phyloP scores from a whole-genome alignment of 2,329 filamentous ascomycete genomes.

The Helotiales sp. region DNA sequence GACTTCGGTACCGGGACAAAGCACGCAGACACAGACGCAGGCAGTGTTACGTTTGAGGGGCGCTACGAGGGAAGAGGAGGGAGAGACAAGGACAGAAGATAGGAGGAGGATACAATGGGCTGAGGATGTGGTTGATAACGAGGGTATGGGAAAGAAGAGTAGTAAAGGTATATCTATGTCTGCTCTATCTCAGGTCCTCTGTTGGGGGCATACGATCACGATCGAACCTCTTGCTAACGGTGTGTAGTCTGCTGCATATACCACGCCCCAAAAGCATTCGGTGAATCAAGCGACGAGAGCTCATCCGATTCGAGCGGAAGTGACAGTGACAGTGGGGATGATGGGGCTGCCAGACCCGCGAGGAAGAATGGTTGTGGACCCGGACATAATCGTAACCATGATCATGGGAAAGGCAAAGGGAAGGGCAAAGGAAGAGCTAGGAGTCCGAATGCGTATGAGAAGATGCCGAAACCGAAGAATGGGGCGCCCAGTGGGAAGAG shows the following conservation, averaged over 20 bases:
- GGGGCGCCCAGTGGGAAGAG: constrained; percentile 6
- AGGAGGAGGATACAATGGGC: constrained; percentile 83
- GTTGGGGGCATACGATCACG: not conserved
- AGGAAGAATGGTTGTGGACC: constrained; percentile 29
- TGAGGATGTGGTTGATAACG: constrained; percentile 91
- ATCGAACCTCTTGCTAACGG: not conserved
- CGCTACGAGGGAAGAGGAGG: constrained; percentile 19
- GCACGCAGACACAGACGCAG: constrained; percentile 18
- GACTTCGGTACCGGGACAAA: not conserved
- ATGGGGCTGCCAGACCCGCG: constrained; percentile 45
- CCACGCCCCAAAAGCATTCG: constrained; percentile 77
- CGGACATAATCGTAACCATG: constrained; percentile 33
- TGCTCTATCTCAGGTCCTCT: not conserved
- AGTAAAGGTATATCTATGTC: constrained; percentile 71
- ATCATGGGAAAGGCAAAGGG: constrained; percentile 38
- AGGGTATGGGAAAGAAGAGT: constrained; percentile 88
- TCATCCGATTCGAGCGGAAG: constrained; percentile 54
- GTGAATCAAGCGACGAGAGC: constrained; percentile 76
- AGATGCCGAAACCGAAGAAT: constrained; percentile 61
- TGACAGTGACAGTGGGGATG: constrained; percentile 36
- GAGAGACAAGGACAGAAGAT: constrained; percentile 38
- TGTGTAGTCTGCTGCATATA: constrained; percentile 95
- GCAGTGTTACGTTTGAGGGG: constrained; percentile 33
- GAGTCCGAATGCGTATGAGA: constrained; percentile 82
- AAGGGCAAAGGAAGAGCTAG: constrained; percentile 48